Percentiles rank a stretch among this genome's conserved stretches.
These are phyloP conservation scores for Dothistroma pini DNA, from an alignment of 2,329 filamentous ascomycete genomes.

Conservation along the genomic window DNA sequence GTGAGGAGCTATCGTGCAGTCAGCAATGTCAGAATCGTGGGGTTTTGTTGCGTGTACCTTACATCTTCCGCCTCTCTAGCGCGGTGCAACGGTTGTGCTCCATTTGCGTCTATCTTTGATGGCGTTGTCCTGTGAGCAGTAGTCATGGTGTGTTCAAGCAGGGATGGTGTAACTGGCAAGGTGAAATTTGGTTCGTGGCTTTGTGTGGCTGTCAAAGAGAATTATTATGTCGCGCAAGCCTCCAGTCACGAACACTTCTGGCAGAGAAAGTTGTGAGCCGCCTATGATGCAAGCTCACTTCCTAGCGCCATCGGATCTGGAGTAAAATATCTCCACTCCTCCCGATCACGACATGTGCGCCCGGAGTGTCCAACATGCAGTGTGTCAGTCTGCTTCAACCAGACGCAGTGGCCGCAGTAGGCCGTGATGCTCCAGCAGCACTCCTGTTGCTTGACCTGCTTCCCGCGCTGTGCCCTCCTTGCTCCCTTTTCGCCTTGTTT, in stretches of 20 bases:
- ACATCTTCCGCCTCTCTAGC: conserved; percentile 39
- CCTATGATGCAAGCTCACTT: conserved; percentile 3
- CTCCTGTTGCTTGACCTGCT: conserved; percentile 7
- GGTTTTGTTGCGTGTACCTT: neutral
- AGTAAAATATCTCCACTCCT: neutral
- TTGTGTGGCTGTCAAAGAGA: neutral
- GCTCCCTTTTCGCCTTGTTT: conserved; percentile 37
- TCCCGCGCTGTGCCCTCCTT: conserved; percentile 11
- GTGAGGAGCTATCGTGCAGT: conserved; percentile 56
- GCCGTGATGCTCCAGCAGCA: conserved; percentile 3
- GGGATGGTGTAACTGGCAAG: neutral
- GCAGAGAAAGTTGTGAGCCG: neutral
- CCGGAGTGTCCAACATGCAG: neutral
- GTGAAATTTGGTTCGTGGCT: neutral
- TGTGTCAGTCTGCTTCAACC: conserved; percentile 4
- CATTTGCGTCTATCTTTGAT: conserved; percentile 5
- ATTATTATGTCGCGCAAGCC: neutral
- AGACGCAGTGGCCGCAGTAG: conserved; percentile 10
- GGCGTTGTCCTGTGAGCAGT: conserved; percentile 1
- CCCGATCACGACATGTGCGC: neutral
- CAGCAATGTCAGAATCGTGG: conserved; percentile 5
- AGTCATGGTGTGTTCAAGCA: neutral
- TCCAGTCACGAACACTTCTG: neutral
- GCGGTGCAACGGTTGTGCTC: conserved; percentile 22
- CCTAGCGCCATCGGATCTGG: conserved; percentile 1